Conservation (phyloP, 331 rosid genomes). For the Quercus phellos region DNA sequence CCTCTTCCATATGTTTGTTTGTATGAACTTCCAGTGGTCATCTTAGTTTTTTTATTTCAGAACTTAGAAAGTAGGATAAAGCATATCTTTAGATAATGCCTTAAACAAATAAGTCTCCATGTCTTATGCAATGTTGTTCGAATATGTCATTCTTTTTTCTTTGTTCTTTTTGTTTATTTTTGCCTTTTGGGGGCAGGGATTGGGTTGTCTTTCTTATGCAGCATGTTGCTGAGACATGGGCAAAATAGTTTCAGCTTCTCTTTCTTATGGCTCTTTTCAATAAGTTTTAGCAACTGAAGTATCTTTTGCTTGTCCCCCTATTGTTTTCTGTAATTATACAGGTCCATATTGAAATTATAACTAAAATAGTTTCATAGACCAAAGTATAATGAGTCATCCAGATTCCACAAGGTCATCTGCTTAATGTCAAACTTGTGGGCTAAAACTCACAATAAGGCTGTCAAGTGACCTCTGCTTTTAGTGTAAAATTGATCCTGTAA, state of each 20-base stretch:
- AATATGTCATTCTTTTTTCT: neutral
- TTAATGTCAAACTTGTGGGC: neutral
- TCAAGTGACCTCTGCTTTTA: neutral
- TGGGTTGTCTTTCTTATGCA: neutral
- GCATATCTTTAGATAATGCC: neutral
- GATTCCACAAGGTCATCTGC: neutral
- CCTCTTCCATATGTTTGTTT: conserved; percentile 20
- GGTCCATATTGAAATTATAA: neutral
- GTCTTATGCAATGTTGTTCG: neutral
- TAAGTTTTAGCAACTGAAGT: neutral
- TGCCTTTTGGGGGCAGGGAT: neutral
- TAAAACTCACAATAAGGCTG: neutral
- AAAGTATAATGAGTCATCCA: neutral
- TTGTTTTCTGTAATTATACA: neutral
- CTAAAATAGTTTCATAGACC: neutral
- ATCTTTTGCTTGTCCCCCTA: neutral
- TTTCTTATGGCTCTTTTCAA: neutral
- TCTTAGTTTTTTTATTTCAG: neutral
- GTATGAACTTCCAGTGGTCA: neutral
- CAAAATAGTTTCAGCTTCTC: neutral
- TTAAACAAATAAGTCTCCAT: neutral
- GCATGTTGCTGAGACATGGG: neutral
- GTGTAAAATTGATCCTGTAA: neutral
- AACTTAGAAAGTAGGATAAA: neutral
- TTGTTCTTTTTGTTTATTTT: neutral